A percentile compares a stretch with the other conserved stretches of the same genome.
phyloP scores from a whole-genome alignment of 2,329 filamentous ascomycete species.

The Cladophialophora exuberans region DNA sequence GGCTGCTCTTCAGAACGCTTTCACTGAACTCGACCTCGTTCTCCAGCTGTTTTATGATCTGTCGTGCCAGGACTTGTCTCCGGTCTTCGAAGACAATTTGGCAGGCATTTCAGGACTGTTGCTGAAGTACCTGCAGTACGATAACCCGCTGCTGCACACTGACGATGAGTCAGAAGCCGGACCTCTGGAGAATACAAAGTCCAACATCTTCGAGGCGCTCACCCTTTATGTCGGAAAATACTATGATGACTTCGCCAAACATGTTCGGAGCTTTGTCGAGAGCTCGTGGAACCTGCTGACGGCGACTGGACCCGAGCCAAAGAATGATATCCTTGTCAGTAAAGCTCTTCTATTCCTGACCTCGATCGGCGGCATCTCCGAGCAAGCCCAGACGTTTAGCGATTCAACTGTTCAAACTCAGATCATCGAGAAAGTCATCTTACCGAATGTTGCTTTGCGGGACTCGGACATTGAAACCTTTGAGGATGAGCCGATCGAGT shows the following conservation, averaged over 20 bases:
- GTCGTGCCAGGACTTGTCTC: conserved; percentile 94
- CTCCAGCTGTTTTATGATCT: conserved; percentile 94
- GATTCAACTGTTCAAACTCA: conserved; percentile 76
- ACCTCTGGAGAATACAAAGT: conserved; percentile 81
- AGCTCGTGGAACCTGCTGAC: conserved; percentile 92
- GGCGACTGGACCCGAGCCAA: conserved; percentile 80
- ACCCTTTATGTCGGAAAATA: conserved; percentile 93
- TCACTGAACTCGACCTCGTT: conserved; percentile 83
- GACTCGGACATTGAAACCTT: conserved; percentile 96
- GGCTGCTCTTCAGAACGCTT: conserved; percentile 72
- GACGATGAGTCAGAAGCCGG: conserved; percentile 90
- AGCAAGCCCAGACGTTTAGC: conserved; percentile 85
- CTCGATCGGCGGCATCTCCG: conserved; percentile 75
- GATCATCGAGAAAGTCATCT: conserved; percentile 92
- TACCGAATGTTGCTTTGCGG: conserved; percentile 88
- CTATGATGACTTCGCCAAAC: conserved; percentile 85
- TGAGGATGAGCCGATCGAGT: conserved; percentile 98
- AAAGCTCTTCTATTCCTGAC: conserved; percentile 93
- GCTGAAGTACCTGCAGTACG: conserved; percentile 90
- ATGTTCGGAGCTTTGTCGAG: conserved; percentile 81
- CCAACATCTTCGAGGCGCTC: conserved; percentile 88
- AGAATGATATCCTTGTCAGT: conserved; percentile 93
- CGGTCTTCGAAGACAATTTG: conserved; percentile 90
- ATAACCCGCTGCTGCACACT: conserved; percentile 79
- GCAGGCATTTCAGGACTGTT: conserved; percentile 74